phyloP scores from a whole-genome alignment of 225 moss, liverwort and hornwort species.

The Lunularia cruciata region DNA sequence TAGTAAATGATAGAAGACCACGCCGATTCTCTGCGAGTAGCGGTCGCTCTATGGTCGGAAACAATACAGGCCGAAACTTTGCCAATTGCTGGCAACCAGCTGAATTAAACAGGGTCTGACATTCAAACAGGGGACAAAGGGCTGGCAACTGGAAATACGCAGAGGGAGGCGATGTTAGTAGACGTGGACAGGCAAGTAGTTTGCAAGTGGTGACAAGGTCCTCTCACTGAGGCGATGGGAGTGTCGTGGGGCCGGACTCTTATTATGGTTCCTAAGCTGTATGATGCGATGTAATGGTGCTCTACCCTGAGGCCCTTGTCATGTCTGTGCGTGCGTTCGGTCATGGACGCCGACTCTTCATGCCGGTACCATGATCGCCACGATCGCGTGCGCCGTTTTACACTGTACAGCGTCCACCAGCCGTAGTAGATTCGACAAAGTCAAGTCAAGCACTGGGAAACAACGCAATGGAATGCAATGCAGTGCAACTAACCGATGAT shows the following conservation, averaged over 20 bases:
- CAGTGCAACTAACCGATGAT: too few relatives aligned
- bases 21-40: constrained; percentile 12
- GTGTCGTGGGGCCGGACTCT: constrained; percentile 15
- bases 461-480: too few relatives aligned
- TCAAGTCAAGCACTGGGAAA: not conserved
- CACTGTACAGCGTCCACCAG: not conserved
- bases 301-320: not conserved
- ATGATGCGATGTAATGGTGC: constrained; percentile 18
- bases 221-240: constrained; percentile 2
- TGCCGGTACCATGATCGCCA: constrained; percentile 3
- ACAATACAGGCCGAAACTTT: not conserved
- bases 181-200: constrained; percentile 16
- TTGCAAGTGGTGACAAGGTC: not conserved
- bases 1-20: too few relatives aligned
- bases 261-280: not conserved
- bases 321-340: constrained; percentile 10
- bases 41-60: not conserved
- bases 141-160: constrained; percentile 14
- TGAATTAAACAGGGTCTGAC: not conserved
- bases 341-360: constrained; percentile 15
- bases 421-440: not conserved
- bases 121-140: not conserved
- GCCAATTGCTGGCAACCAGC: not conserved
- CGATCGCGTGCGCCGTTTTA: constrained; percentile 21
- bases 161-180: not conserved